Evolutionary conservation across 352 stramenopile species (phyloP), one percentile per base, ranked within the genome.

Genomic region (Pythium sp.): DNA sequence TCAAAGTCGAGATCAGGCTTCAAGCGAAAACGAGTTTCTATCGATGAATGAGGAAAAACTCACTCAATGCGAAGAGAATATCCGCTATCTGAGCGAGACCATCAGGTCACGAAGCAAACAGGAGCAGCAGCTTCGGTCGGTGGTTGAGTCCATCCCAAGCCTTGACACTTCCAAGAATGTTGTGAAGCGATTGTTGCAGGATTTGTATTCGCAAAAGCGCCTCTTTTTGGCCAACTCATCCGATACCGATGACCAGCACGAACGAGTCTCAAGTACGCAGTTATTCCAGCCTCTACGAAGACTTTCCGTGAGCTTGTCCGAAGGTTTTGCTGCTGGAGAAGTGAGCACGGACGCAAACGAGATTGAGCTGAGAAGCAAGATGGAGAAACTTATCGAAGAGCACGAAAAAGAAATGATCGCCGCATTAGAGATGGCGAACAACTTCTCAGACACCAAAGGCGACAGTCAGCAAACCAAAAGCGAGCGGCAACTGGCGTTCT

Each of bases 61-160:
- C 3, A 80, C 73, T 18, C 58, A 69, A 20, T 92, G 79, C 53
- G 82, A 94, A 62, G 78, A 90, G 24, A 80, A 68, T 43, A 90
- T 93, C 66, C 75, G 73, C 5, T 75, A 88, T 15, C 73, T 93
- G 38, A 76, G 65, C 18, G 76, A 80, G 22, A 75, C 77, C 15
- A 69, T 92, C 65, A 68, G 15, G 67, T 72, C 24, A 54, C 60
- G 51, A 47, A 64, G n/a, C 32, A 62, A 38, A 14, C 58, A 56
- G 30, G 47, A 64, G 11, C 66, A 32, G 15, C 32, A 54, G 58
- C 5, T 58, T 1, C 12, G 57, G 43, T 49, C 67, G 30, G 69
- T 82, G 47, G 58, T 92, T 20, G 75, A 88, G 58, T 79, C 75
- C 0, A 72, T 92, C 9, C 68, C 75, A 8, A 84, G 73, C 1